Base-by-base conservation (phyloP, 2,329 filamentous ascomycete species). In the Fusarium austroafricanum region DNA sequence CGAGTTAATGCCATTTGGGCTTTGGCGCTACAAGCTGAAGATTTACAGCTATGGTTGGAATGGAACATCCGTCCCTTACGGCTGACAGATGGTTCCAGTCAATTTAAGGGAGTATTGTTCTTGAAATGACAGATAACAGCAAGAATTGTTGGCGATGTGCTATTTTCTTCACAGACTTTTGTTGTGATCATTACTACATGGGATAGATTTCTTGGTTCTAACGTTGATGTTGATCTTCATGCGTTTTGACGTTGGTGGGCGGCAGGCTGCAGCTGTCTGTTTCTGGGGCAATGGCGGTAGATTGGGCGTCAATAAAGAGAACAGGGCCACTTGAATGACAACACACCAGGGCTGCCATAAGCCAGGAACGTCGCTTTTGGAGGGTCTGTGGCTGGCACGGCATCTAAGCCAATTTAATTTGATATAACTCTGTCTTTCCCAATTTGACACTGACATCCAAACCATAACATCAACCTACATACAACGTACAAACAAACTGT, bases 271-370 rank as follows among this genome's bases (percentile, higher is more conserved):
- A 61, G 55, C 31, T 33, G 37, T 59, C 53, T 71, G 72, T 74
- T 74, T 74, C 72, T 74, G 69, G 67, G 70, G 72, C 72, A 73
- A 74, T 74, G 71, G 42, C 38, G 52, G 64, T 28, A 68, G 69
- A 66, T 74, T 72, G 69, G 72, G 72, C 72, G 71, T 72, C 69
- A 72, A 73, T 68, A 72, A 71, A 71, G 61, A 60, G 62, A 49
- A 51, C 55, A 8, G 31, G 59, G 51, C 52, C 63, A 51, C 49
- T 53, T 47, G 56, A 55, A 62, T 62, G 64, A 73, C 71, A 73
- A 72, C 71, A 70, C 62, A 71, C 38, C 56, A 53, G 38, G 17
- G 26, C 47, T 46, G 44, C 14, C 54, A 51, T 56, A 21, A 26
- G 55, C 42, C 45, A 61, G 52, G 43, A 50, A 57, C 18, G 28